Conservation (phyloP, 2,329 filamentous ascomycete species). For the Cadophora luteo-olivacea region DNA sequence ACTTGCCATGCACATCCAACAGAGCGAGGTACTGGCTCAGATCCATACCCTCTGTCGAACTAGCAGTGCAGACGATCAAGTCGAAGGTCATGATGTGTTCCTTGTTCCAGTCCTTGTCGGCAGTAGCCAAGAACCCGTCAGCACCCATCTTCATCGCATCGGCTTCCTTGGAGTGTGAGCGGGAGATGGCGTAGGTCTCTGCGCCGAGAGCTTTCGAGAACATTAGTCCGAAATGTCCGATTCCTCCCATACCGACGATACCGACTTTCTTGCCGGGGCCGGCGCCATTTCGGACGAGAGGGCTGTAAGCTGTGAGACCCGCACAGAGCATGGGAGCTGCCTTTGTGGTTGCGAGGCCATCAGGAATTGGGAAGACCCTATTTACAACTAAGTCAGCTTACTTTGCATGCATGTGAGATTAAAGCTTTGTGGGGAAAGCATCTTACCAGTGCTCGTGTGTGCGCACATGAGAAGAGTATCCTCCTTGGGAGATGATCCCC, state of each 20-base stretch:
- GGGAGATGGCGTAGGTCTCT: slow-evolving; percentile 67
- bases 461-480: slow-evolving; percentile 72
- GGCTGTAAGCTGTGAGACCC: slow-evolving; percentile 80
- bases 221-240: slow-evolving; percentile 74
- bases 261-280: slow-evolving; percentile 82
- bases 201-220: slow-evolving; percentile 73
- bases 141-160: slow-evolving; percentile 66
- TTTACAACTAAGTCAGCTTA: slow-evolving; percentile 1
- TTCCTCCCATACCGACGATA: slow-evolving; percentile 74
- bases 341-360: slow-evolving; percentile 64
- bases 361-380: slow-evolving; percentile 59
- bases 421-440: slow-evolving; percentile 38
- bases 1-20: slow-evolving; percentile 81
- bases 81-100: slow-evolving; percentile 71
- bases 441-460: slow-evolving; percentile 75
- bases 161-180: slow-evolving; percentile 63
- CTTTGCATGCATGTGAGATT: background rate
- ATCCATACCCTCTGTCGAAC: slow-evolving; percentile 71
- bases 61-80: slow-evolving; percentile 78
- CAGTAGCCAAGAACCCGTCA: slow-evolving; percentile 64
- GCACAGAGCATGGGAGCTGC: slow-evolving; percentile 87
- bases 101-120: slow-evolving; percentile 63
- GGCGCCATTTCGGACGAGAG: slow-evolving; percentile 76
- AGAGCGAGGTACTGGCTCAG: slow-evolving; percentile 75
- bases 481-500: slow-evolving; percentile 68